Evolutionary conservation across 306 rosid species (phyloP), one percentile per base, ranked within the genome.

Genomic region (Vicia villosa): DNA sequence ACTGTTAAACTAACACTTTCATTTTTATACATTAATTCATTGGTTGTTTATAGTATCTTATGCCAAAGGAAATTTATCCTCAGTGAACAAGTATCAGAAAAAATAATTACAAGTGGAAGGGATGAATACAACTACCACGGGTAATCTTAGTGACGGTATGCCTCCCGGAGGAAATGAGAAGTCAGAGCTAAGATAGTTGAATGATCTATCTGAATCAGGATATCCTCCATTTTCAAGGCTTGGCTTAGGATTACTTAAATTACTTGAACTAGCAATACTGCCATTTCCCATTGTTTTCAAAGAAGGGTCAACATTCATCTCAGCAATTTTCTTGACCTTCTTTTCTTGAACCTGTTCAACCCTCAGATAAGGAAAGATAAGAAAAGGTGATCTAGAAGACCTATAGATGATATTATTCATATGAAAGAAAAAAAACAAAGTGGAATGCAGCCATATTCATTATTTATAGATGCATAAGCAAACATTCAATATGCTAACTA

Each of bases 311-410:
- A 89, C 74, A 83, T 95, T 91, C 90, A 88, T 87, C 63, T 83
- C 94, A 72, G 96, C 84, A 47, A 95, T 77, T 86, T 89, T 95
- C 89, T 89, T 91, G 69, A 95, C 83, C 85, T 90, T 91, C 92
- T 91, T 95, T 83, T 95, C 97, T 85, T 95, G 97, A 74, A 91
- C 96, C 99, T 91, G 85, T 73, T 66, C 67, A 74, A 63, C 55
- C 62, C 79, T 72, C 79, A 72, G 49, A 70, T 42, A 26, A 68
- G 54, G 5, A 40, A 72, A 11, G 73, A 47, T 22, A 43, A 3
- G 34, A 68, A 49, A 15, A 74, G 61, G 8, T 36, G 26, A 36
- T 37, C 54, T 37, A 55, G 59, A 76, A 76, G 45, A 64, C 12
- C 38, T 70, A 72, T 26, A 13, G 45, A 55, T 55, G 54, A 65